phyloP scores from a whole-genome alignment of 2,329 filamentous ascomycete species.

The Aureobasidium pullulans region DNA sequence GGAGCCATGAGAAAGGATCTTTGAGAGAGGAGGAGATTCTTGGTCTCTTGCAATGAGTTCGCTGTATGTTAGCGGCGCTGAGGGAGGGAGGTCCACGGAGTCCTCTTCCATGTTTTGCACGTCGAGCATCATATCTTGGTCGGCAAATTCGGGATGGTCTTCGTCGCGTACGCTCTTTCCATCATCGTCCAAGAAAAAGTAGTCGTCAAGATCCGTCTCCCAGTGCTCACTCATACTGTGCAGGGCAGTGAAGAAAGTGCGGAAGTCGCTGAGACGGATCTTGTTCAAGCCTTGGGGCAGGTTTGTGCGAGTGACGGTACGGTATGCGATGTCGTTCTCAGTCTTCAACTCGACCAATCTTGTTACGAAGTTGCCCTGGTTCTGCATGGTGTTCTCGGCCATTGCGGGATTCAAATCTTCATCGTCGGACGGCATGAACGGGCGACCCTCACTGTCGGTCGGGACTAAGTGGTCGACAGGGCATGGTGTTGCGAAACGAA shows the following conservation, averaged over 20 bases:
- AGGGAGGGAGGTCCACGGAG: not conserved
- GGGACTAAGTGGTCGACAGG: constrained; percentile 35
- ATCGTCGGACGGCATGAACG: constrained; percentile 15
- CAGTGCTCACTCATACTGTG: constrained; percentile 56
- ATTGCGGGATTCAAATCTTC: not conserved
- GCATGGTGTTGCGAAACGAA: constrained; percentile 31
- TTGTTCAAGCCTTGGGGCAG: constrained; percentile 32
- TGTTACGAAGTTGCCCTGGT: constrained; percentile 40
- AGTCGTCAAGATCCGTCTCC: constrained; percentile 53
- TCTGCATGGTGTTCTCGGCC: constrained; percentile 20
- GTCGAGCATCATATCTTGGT: constrained; percentile 8
- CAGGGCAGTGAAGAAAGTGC: constrained; percentile 54
- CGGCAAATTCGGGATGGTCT: not conserved
- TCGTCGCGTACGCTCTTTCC: constrained; percentile 9
- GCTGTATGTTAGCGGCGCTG: constrained; percentile 1
- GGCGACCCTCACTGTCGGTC: constrained; percentile 17
- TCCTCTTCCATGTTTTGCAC: not conserved
- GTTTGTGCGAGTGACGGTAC: constrained; percentile 45
- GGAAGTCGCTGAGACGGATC: constrained; percentile 47
- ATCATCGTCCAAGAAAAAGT: constrained; percentile 29
- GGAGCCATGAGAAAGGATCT: constrained; percentile 3
- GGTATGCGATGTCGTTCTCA: constrained; percentile 51
- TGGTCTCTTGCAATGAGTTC: constrained; percentile 11
- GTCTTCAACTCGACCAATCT: constrained; percentile 45
- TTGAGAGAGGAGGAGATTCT: not conserved